These are phyloP conservation scores for Prunella vulgaris DNA, from an alignment of 257 asterid species.

Conservation along the genomic window DNA sequence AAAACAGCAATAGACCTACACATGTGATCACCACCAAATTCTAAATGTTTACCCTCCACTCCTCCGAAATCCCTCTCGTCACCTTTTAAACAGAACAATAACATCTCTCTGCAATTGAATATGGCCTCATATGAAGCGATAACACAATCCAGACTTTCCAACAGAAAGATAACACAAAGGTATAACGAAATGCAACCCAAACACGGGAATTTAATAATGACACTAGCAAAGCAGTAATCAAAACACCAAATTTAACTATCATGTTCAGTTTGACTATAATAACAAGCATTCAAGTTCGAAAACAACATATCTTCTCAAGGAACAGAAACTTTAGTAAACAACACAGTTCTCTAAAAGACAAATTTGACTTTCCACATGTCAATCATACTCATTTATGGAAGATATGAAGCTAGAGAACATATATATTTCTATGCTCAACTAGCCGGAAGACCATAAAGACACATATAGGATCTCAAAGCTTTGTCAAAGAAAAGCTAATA, in stretches of 20 bases:
- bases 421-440: not conserved
- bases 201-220: not conserved
- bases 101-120: no score
- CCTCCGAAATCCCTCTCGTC: no score
- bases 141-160: no score
- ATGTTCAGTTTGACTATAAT: not conserved
- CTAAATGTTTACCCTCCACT: no score
- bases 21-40: no score
- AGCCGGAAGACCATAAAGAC: not conserved
- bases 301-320: not conserved
- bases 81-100: no score
- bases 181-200: not conserved
- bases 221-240: not conserved
- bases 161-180: not conserved
- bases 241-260: not conserved
- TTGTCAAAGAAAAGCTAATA: not conserved
- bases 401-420: not conserved
- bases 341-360: not conserved
- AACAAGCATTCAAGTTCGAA: not conserved
- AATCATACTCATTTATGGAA: not conserved
- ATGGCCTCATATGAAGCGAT: no score
- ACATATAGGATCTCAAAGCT: not conserved
- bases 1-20: no score
- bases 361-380: not conserved
- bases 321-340: constrained; percentile 9